Evolutionary conservation across 2,329 filamentous ascomycete genomes (phyloP), one percentile per base, ranked within the genome.

Genomic region (Fulvia fulva): DNA sequence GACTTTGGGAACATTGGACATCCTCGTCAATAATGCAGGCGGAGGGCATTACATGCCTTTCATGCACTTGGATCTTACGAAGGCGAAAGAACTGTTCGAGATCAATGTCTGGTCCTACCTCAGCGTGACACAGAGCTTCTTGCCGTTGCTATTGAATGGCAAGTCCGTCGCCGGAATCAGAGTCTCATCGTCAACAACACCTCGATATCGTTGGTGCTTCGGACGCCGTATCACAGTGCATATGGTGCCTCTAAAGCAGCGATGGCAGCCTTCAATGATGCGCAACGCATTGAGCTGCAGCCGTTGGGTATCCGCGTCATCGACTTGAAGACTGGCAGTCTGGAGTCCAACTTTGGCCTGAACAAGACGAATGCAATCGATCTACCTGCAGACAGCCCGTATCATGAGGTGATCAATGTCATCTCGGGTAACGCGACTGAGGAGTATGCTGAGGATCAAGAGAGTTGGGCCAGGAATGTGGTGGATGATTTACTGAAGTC

Each of bases 11-110:
- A 56, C 14, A 12, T 65, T 81, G 53, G 75, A 80, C 66, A 69
- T 77, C 16, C 63, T 80, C 51, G 72, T 80, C 44, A 80, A 80
- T 58, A 80, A 80, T 68, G 77, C 78, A 7, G 78, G 78, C 12
- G 75, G 70, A 16, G 69, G 68, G 16, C 75, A 74, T 67, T 67
- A 46, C n/a, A 63, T 65, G 52, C 70, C 71, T 1, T 41, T 71
- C 21, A 22, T 66, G 28, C 69, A 73, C 51, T 45, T 63, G 32
- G 55, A 63, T 37, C 59, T 73, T 8, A 45, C 58, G 0, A 53
- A 63, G 19, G 70, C 66, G 2, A 67, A 69, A 51, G 53, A 62
- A 23, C 60, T 71, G 1, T 73, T 66, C 61, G 71, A 74, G n/a
- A 46, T 69, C 50, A 74, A 75, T 47, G 68, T 75, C 14, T 74